Base-by-base conservation (phyloP, 805 yeast genomes). In the Hanseniaspora singularis region DNA sequence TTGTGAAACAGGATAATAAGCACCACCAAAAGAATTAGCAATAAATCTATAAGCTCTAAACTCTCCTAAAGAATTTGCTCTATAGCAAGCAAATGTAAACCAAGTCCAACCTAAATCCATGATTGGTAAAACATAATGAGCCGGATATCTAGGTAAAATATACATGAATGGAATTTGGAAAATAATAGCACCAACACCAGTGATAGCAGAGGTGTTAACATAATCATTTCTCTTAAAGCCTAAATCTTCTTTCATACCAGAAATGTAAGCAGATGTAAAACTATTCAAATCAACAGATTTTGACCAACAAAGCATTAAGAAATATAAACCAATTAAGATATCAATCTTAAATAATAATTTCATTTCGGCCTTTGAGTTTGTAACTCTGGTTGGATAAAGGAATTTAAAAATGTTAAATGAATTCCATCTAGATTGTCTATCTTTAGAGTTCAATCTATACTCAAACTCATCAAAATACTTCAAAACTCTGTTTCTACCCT, bases 71-170 rank as follows among this genome's bases (percentile, higher is more conserved):
- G 64, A 67, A 19, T 69, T 66, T 38, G 70, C 76, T 52, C 67
- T 68, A 55, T 69, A 77, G 38, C 74, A 66, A 11, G 72, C 70
- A 36, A 79, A 65, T 1, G 87, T 80, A 49, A 80, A 69, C 46
- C 79, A 63, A 1, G 84, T 73, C 94, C 92, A 82, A 30, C 74
- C 65, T 32, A 80, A 54, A 56, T 82, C 92, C 60, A 73, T 66
- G 2, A 64, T 50, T 1, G 81, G 79, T 33, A 60, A 66, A 65
- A 62, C 54, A 10, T 57, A 50, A 41, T 72, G 74, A 49, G 79
- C 64, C 5, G 81, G 80, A 30, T 67, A 63, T 32, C 76, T 69
- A 33, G 76, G 74, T 46, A 82, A 63, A 19, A 79, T 55, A 54
- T 73, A 76, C 66, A 76, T 70, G 63, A 77, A 77, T 0, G 88